Percentiles rank a stretch among this genome's conserved stretches.
These are phyloP conservation scores for Osmanthus fragrans DNA, from an alignment of 257 asterid genomes.

Conservation along the genomic window DNA sequence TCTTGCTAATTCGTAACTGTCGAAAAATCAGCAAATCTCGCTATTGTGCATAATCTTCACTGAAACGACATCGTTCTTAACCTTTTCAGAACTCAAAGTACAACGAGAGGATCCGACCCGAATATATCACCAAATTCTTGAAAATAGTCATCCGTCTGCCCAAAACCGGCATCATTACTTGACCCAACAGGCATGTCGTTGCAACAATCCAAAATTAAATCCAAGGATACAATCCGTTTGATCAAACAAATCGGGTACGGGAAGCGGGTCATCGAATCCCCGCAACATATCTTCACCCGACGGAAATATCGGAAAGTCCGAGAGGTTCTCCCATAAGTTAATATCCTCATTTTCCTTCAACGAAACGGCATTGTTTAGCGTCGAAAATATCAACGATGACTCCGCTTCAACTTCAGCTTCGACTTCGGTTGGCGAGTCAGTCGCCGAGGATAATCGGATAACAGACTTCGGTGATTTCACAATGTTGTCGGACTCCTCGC, in stretches of 20 bases:
- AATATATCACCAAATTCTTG: conserved; percentile 70
- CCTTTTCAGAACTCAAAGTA: conserved; percentile 36
- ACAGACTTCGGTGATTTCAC: conserved; percentile 67
- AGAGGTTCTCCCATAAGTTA: conserved; percentile 18
- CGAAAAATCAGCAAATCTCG: conserved; percentile 31
- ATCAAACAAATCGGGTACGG: conserved; percentile 35
- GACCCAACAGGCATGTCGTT: conserved; percentile 23
- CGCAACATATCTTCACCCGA: conserved; percentile 18
- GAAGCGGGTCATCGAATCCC: conserved; percentile 31
- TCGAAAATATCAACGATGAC: conserved; percentile 21
- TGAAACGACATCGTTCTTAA: not conserved
- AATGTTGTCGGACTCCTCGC: conserved; percentile 44
- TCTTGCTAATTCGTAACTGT: conserved; percentile 22
- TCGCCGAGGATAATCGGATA: conserved; percentile 43
- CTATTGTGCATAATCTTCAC: conserved; percentile 5
- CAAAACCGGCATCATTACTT: conserved; percentile 29
- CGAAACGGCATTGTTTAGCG: conserved; percentile 7
- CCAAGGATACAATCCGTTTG: conserved; percentile 28
- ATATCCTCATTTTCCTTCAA: not conserved
- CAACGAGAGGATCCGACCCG: conserved; percentile 83
- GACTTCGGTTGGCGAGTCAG: conserved; percentile 30
- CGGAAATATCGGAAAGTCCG: conserved; percentile 24
- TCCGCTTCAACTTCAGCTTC: conserved; percentile 38
- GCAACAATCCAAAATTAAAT: conserved; percentile 10
- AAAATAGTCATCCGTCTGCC: conserved; percentile 48